phyloP scores from a whole-genome alignment of 805 yeast species.

The Yueomyces sp. region DNA sequence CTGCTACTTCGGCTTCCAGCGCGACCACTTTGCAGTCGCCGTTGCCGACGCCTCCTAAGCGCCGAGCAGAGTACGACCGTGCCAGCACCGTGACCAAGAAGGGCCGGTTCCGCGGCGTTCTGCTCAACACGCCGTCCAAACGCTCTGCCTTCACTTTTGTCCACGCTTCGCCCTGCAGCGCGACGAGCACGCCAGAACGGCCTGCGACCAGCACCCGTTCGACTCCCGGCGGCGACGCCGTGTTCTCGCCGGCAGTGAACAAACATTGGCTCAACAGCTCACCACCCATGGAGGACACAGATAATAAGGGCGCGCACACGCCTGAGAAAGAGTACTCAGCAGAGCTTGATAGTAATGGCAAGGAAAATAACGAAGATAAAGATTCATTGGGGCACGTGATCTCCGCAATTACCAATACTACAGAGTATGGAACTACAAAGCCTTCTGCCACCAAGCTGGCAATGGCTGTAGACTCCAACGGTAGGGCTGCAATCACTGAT shows the following conservation, averaged over 20 bases:
- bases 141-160: neutral
- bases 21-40: neutral
- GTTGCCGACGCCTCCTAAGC: neutral
- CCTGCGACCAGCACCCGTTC: neutral
- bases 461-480: conserved; percentile 19
- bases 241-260: conserved; percentile 4
- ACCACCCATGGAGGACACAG: conserved; percentile 2
- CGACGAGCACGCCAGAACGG: neutral
- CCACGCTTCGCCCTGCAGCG: neutral
- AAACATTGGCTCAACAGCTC: conserved; percentile 5
- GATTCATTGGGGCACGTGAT: neutral
- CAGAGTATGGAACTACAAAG: neutral
- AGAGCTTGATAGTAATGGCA: too few species aligned
- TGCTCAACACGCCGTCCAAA: conserved; percentile 16
- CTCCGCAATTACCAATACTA: neutral
- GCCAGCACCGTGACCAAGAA: conserved; percentile 7
- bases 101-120: conserved; percentile 19
- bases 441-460: neutral
- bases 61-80: conserved; percentile 1
- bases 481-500: conserved; percentile 22
- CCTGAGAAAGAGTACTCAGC: too few species aligned
- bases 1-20: neutral
- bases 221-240: conserved; percentile 1
- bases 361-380: too few species aligned
- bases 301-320: too few species aligned